These are phyloP conservation scores for Prunus mongolica DNA, from an alignment of 306 rosid genomes.

Conservation along the genomic window DNA sequence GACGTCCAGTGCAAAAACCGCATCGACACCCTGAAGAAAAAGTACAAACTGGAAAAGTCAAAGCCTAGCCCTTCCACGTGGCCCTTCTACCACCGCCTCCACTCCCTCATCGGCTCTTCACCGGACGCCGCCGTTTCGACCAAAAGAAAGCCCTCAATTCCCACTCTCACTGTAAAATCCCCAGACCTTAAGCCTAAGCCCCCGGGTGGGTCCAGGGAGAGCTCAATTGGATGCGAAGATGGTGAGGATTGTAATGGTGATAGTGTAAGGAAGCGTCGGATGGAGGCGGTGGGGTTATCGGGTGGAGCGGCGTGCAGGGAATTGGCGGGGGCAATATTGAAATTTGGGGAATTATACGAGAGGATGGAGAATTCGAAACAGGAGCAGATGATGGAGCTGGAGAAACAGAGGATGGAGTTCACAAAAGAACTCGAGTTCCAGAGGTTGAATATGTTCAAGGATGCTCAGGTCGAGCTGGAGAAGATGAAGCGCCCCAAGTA, in stretches of 20 bases:
- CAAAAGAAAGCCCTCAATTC: constrained; percentile 6
- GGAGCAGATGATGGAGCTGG: constrained; percentile 43
- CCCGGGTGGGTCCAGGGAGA: constrained; percentile 13
- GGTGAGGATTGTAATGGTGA: constrained; percentile 1
- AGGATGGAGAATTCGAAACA: constrained; percentile 41
- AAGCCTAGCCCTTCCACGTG: constrained; percentile 38
- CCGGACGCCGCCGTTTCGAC: constrained; percentile 1
- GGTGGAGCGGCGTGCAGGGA: constrained; percentile 36
- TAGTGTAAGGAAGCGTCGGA: constrained; percentile 13
- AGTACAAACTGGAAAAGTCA: constrained; percentile 44
- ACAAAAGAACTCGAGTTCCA: constrained; percentile 41
- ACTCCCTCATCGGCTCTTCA: constrained; percentile 28
- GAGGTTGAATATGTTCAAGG: constrained; percentile 49
- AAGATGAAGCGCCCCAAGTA: constrained; percentile 32
- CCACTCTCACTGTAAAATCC: constrained; percentile 17
- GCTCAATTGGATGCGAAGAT: constrained; percentile 15
- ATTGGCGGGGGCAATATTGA: constrained; percentile 43
- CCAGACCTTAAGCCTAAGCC: constrained; percentile 4
- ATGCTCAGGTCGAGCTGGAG: constrained; percentile 40
- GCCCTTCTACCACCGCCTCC: constrained; percentile 38
- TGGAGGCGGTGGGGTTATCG: constrained; percentile 21
- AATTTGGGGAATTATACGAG: constrained; percentile 48
- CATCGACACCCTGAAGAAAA: constrained; percentile 53
- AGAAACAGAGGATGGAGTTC: constrained; percentile 54
- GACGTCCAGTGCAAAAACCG: constrained; percentile 51